These are phyloP conservation scores for Xerocomus brunneocitrinus DNA, from an alignment of 768 basidiomycete species.

Conservation along the genomic window DNA sequence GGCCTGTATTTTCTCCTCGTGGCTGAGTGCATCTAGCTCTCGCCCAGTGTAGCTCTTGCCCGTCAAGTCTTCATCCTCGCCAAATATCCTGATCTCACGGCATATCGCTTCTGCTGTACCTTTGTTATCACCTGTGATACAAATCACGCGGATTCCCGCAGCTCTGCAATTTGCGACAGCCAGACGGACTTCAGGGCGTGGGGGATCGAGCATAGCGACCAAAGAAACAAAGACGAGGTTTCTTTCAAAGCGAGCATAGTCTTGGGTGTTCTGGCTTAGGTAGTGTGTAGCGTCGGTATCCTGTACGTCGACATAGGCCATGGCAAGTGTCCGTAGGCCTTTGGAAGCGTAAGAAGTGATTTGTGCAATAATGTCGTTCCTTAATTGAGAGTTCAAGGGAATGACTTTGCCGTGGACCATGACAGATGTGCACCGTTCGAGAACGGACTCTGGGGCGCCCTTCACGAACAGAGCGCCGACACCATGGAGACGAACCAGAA, in stretches of 20 bases:
- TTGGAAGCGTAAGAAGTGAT: constrained; percentile 70
- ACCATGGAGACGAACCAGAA: constrained; percentile 69
- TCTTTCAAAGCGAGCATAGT: constrained; percentile 89
- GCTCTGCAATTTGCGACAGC: constrained; percentile 89
- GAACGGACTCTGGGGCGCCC: constrained; percentile 92
- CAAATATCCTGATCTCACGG: constrained; percentile 92
- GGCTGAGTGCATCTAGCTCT: constrained; percentile 78
- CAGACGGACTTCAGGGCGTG: constrained; percentile 83
- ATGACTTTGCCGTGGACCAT: constrained; percentile 59
- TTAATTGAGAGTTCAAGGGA: constrained; percentile 61
- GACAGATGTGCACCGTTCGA: constrained; percentile 81
- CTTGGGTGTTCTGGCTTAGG: constrained; percentile 67
- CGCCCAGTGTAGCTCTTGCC: constrained; percentile 94
- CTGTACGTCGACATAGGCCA: constrained; percentile 78
- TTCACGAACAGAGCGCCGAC: constrained; percentile 86
- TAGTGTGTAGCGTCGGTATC: constrained; percentile 81
- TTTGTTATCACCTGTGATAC: constrained; percentile 98
- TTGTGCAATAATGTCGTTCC: constrained; percentile 54
- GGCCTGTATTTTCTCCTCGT: constrained; percentile 78
- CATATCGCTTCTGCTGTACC: constrained; percentile 97
- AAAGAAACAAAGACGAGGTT: constrained; percentile 92
- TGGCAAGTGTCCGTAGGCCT: constrained; percentile 87
- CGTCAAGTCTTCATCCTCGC: constrained; percentile 77
- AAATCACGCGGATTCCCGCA: constrained; percentile 93
- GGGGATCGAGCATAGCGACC: constrained; percentile 97